Evolutionary conservation across 2,329 filamentous ascomycete species (phyloP), one percentile per base, ranked within the genome.

Genomic region (Cladosporium cucumerinum): DNA sequence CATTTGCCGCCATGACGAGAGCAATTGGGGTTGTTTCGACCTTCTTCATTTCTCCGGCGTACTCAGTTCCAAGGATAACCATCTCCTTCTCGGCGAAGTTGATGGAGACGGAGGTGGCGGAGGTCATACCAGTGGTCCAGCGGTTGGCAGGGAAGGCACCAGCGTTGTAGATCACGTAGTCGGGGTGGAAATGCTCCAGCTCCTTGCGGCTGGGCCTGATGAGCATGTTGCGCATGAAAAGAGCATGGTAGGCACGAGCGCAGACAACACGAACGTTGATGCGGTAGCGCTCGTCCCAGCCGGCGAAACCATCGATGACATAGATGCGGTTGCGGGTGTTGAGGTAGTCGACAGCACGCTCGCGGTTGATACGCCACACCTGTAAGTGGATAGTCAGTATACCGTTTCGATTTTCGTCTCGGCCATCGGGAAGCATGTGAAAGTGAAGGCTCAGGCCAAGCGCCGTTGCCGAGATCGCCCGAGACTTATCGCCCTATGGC

Each of bases 191-290:
- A 82, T 92, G 87, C 84, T 97, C 90, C 63, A 99, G 89, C 85
- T 99, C 93, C 82, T 96, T 91, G 69, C 87, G 87, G 61, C 89
- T 85, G 69, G 95, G 95, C 73, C 95, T 91, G 84, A 99, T 99
- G 77, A 99, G 90, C 95, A 99, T 99, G 86, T 99, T 99, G 78
- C 93, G 92, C 95, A 99, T 99, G 88, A 99, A 99, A 70, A 99
- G 88, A 68, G 95, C 95, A 86, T 99, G 95, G 86, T 99, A 99
- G 81, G 95, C 95, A 78, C 95, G 93, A 72, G 95, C 95, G 83
- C 95, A 99, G 77, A 99, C 93, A 70, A 99, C 94, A 76, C 95
- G 93, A 74, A 99, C 95, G 75, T 89, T 91, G 83, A 99, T 98
- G 72, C 93, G 87, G 86, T 99, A 99, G 80, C 95, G 93, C 84